These are phyloP conservation scores for Strobilomyces confusus DNA, from an alignment of 768 basidiomycete species.

Conservation along the genomic window DNA sequence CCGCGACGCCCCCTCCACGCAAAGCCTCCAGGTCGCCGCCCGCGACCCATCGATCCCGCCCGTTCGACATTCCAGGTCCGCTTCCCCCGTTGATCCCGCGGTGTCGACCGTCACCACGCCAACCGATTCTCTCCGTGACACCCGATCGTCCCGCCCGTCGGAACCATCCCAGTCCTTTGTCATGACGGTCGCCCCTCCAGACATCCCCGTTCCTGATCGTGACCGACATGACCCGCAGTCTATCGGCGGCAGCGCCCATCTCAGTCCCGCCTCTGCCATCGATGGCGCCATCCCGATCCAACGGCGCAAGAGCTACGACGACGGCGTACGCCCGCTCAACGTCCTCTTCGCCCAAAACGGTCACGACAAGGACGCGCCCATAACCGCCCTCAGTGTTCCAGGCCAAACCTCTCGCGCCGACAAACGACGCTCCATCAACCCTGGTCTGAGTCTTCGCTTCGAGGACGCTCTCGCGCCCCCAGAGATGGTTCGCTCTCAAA, in stretches of 20 bases:
- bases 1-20: slow-evolving; percentile 24
- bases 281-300: slow-evolving; percentile 6
- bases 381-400: slow-evolving; percentile 25
- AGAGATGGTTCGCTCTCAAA: slow-evolving; percentile 32
- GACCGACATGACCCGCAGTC: slow-evolving; percentile 2
- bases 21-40: slow-evolving; percentile 15
- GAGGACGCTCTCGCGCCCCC: slow-evolving; percentile 9
- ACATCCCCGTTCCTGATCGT: slow-evolving; percentile 8
- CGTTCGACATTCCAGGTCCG: slow-evolving; percentile 7
- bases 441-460: slow-evolving; percentile 38
- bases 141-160: slow-evolving; percentile 19
- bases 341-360: slow-evolving; percentile 26
- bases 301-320: slow-evolving; percentile 44
- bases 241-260: slow-evolving; percentile 10
- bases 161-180: slow-evolving; percentile 36
- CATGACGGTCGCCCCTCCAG: slow-evolving; percentile 43
- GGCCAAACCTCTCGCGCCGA: slow-evolving; percentile 36
- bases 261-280: slow-evolving; percentile 22
- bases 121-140: slow-evolving; percentile 13
- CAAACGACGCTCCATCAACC: slow-evolving; percentile 54
- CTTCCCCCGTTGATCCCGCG: slow-evolving; percentile 12
- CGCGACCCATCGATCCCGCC: slow-evolving; percentile 4
- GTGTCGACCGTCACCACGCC: slow-evolving; percentile 15
- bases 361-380: slow-evolving; percentile 5
- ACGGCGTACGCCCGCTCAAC: slow-evolving; percentile 39